Evolutionary conservation across 2,329 filamentous ascomycete species (phyloP).

Genomic region (Fusarium sp.): DNA sequence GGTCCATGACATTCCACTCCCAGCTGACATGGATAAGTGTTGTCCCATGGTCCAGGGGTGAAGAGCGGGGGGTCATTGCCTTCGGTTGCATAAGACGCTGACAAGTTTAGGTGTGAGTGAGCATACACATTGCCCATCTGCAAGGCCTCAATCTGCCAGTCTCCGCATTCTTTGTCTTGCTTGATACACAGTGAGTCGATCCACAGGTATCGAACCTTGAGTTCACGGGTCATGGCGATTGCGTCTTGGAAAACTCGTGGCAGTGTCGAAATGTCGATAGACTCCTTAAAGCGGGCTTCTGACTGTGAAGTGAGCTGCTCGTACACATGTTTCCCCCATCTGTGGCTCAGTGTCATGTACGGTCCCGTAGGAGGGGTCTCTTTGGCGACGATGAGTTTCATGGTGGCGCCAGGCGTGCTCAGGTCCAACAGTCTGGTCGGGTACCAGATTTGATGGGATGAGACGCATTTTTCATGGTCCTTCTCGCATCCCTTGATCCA

Average conservation of each 20-base stretch:
- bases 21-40: background rate
- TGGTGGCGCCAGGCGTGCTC: accelerated
- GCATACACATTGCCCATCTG: conserved; percentile 9
- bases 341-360: conserved; percentile 17
- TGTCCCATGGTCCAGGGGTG: background rate
- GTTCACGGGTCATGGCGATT: conserved; percentile 36
- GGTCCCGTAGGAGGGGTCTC: background rate
- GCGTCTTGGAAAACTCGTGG: conserved; percentile 37
- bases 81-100: background rate
- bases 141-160: background rate
- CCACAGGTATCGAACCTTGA: conserved; percentile 45
- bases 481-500: background rate
- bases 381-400: background rate
- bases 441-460: background rate
- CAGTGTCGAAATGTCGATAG: conserved; percentile 4
- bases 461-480: background rate
- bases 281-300: background rate
- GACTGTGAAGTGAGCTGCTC: background rate
- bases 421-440: background rate
- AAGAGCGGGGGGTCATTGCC: background rate
- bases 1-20: background rate
- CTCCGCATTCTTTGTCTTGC: conserved; percentile 30
- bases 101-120: conserved; percentile 8
- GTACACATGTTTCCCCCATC: background rate
- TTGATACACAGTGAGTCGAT: conserved; percentile 48